These are phyloP conservation scores for Hansenula sp. DNA, from an alignment of 1,139 yeast genomes.

Conservation along the genomic window DNA sequence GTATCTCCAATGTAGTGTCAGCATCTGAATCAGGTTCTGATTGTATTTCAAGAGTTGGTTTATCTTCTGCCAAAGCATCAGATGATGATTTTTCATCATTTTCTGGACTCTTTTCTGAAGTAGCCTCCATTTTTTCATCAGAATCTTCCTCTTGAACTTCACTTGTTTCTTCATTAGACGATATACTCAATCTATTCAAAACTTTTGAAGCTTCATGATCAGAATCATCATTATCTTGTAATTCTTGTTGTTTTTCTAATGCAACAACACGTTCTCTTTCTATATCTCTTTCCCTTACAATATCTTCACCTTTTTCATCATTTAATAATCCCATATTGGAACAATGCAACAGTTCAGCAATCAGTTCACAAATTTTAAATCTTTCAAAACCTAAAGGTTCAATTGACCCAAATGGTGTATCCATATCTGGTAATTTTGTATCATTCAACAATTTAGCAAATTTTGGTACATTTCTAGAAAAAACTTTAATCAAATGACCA, in stretches of 20 bases:
- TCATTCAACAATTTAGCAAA: constrained; percentile 55
- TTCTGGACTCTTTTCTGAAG: no score
- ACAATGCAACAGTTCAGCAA: constrained; percentile 93
- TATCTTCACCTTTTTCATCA: constrained; percentile 76
- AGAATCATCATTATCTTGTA: constrained; percentile 15
- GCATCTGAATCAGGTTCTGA: constrained; percentile 24
- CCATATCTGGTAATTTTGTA: constrained; percentile 35
- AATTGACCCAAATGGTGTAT: constrained; percentile 69
- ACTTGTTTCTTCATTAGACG: constrained; percentile 17
- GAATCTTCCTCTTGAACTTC: constrained; percentile 21
- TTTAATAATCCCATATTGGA: constrained; percentile 93
- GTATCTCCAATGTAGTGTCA: constrained; percentile 39
- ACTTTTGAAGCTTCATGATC: constrained; percentile 24
- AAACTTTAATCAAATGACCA: constrained; percentile 79
- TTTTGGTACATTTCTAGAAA: constrained; percentile 69
- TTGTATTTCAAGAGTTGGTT: constrained; percentile 11
- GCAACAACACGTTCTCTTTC: constrained; percentile 49
- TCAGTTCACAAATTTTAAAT: constrained; percentile 88
- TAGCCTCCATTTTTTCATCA: constrained; percentile 6
- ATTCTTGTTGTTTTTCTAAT: constrained; percentile 27
- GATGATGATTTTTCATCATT: no score
- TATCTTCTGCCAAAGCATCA: not conserved
- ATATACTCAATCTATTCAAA: constrained; percentile 16
- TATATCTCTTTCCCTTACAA: constrained; percentile 71
- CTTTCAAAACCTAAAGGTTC: constrained; percentile 96